Evolutionary conservation across 2,329 filamentous ascomycete species (phyloP), one percentile per base, ranked within the genome.

Genomic region (Colletotrichum lini): DNA sequence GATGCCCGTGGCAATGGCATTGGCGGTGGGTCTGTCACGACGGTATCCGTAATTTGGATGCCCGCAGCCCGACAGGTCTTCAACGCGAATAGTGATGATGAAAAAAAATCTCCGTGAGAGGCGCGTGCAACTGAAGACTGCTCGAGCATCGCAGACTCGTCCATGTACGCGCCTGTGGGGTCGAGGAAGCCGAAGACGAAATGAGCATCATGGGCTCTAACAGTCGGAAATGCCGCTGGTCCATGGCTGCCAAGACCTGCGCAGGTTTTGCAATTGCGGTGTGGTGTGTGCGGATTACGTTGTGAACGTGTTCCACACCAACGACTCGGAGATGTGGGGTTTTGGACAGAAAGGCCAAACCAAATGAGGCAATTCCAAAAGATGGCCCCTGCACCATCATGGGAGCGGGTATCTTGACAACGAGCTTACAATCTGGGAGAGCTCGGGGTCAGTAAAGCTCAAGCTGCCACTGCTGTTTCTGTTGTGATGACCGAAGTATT

Each of bases 191-290:
- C 63, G 57, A 68, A 63, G 58, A 63, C 65, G 64, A 68, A 44
- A 68, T 71, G 68, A 71, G 53, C 57, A 40, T 40, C 44, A 45
- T 42, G 57, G 64, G 44, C 45, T 45, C 44, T 13, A 45, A 52
- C 59, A 38, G 45, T 52, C 23, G 44, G 57, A 26, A 60, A 35
- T 30, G 42, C 26, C 30, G 65, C 68, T 58, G 50, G 68, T 63
- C 64, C 64, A 63, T 71, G 64, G 21, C 44, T 35, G 64, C 68
- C 68, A 71, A 71, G 68, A 53, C 44, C 40, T 58, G 58, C 35
- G 57, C 52, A n/a, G 58, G 64, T 63, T 68, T 71, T 63, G 58
- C 65, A 68, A 57, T 52, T 68, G 68, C 65, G 68, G 68, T 67
- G 64, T 71, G 68, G 68, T 67, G 64, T 71, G 68, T 67, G 58